phyloP scores from a whole-genome alignment of 225 moss, liverwort and hornwort species.

The Pseudisothecium myosuroides region DNA sequence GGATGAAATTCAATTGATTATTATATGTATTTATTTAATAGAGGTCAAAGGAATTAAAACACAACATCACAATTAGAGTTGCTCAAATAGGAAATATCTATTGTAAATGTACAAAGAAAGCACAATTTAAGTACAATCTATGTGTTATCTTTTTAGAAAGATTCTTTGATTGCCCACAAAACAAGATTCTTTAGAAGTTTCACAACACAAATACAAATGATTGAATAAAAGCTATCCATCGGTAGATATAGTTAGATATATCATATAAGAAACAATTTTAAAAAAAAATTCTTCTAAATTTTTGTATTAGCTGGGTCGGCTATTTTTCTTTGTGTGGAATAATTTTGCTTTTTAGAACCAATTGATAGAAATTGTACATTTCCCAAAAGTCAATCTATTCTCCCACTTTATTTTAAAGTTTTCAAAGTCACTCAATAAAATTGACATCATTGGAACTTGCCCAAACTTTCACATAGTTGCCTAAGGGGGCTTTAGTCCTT shows the following conservation, averaged over 20 bases:
- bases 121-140: neutral
- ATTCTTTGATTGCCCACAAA: fast-evolving
- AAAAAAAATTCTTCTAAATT: neutral
- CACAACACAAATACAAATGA: neutral
- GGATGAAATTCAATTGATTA: no score
- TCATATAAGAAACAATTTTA: no score
- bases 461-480: neutral
- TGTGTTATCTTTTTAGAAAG: no score
- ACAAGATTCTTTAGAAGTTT: neutral
- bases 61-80: neutral
- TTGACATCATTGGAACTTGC: neutral
- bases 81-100: fast-evolving
- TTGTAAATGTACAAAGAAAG: neutral
- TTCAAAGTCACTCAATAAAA: neutral
- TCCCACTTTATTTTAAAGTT: neutral
- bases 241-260: neutral
- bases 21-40: no score
- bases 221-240: neutral
- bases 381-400: neutral
- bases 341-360: neutral
- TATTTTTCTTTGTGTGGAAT: neutral
- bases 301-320: fast-evolving
- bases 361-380: neutral
- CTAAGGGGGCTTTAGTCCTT: fast-evolving
- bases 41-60: neutral